Conservation (phyloP, 345 rosid genomes). For the Eucalyptus grandis region DNA sequence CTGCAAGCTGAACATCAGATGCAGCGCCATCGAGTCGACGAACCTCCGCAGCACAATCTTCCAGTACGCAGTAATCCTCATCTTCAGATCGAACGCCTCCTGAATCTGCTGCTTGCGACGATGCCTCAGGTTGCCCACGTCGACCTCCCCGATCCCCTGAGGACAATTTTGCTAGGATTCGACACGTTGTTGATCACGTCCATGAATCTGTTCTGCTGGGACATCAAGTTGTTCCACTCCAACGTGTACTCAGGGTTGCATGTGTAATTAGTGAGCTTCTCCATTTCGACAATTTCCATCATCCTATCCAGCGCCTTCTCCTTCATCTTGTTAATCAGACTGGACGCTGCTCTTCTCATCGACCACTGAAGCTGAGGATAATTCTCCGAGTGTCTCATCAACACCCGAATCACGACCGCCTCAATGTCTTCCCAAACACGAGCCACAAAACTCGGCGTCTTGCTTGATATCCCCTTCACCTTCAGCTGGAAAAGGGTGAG, state of each 20-base stretch:
- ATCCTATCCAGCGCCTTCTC: slow-evolving; percentile 8
- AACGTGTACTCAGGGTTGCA: not conserved
- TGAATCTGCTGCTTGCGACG: not conserved
- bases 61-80: slow-evolving; percentile 19
- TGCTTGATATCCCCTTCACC: not conserved
- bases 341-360: slow-evolving; percentile 1
- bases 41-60: slow-evolving; percentile 11
- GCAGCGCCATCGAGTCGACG: slow-evolving; percentile 6
- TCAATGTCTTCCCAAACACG: slow-evolving; percentile 8
- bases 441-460: not conserved
- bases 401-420: not conserved
- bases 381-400: not conserved
- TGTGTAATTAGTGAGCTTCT: slow-evolving; percentile 16
- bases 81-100: slow-evolving; percentile 11
- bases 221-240: slow-evolving; percentile 7
- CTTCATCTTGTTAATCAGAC: slow-evolving; percentile 4
- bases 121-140: not conserved
- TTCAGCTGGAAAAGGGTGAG: not conserved
- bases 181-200: not conserved
- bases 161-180: fast-evolving
- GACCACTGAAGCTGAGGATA: slow-evolving; percentile 2
- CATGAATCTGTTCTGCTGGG: not conserved
- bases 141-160: not conserved
- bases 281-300: slow-evolving; percentile 13
- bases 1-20: not conserved